Base-by-base conservation (phyloP, 345 rosid genomes). In the Mangifera indica region DNA sequence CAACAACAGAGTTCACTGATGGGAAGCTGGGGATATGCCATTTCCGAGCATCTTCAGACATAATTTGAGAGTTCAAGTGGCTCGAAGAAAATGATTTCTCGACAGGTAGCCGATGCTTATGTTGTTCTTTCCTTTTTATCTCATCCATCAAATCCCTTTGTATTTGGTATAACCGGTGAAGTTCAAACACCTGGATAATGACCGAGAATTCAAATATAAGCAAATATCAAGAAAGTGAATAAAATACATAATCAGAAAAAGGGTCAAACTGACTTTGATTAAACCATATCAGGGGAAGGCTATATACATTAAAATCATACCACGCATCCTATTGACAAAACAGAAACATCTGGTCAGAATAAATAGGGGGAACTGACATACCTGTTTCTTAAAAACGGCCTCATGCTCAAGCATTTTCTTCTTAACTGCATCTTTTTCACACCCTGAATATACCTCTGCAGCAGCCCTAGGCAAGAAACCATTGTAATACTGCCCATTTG, bases 371-470 rank as follows among this genome's bases (percentile, higher is more conserved):
- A 69, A 54, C 49, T 56, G 18, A 42, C 55, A 48, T 79, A 93
- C 98, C 97, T 94, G 98, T 40, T 85, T 62, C 89, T 84, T 87
- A 72, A 94, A 94, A 26, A 81, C 80, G 32, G 94, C 88, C 75
- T 94, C 98, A 37, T 94, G 98, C 80, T 90, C 86, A 37, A 94
- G 91, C 85, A 94, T 92, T 52, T 81, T 91, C 62, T 49, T 88
- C 84, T 89, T 92, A 79, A 92, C 79, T 52, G 67, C 65, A 69
- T 87, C 93, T 79, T 78, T 91, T 66, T 84, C 92, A 40, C 80
- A 75, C 37, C 76, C 87, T 3, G 81, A 71, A 82, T 76, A 84
- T 26, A 81, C 67, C 74, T 88, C 93, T 1, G 79, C 67, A 10
- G 80, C 34, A 34, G 79, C 76, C 76, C 81, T 84, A n/a, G 87